Conservation (phyloP, 176 grass and related monocot species). For the Oryza australiensis region DNA sequence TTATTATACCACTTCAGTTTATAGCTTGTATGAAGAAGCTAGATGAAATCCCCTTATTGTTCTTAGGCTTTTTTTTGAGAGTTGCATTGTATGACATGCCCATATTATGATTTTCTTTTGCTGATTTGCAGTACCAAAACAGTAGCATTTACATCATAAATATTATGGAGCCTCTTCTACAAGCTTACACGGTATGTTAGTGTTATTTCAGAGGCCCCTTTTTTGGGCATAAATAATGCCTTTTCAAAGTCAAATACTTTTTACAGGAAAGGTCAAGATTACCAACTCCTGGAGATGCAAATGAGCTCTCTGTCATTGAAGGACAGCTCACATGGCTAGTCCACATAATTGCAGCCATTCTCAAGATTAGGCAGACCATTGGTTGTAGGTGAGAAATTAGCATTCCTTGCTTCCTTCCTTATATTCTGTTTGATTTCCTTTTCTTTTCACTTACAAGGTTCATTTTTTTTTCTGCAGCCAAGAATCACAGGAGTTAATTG, state of each 20-base stretch:
- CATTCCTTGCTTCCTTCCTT: constrained; percentile 14
- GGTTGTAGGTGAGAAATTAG: constrained; percentile 60
- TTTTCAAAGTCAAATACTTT: constrained; percentile 31
- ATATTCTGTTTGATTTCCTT: constrained; percentile 23
- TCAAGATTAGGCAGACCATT: constrained; percentile 82
- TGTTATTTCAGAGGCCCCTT: constrained; percentile 3
- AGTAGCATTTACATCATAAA: constrained; percentile 96
- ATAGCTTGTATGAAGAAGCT: neutral
- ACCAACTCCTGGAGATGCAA: constrained; percentile 65
- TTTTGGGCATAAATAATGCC: neutral
- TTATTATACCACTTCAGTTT: neutral
- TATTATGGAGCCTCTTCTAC: constrained; percentile 98
- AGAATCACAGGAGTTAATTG: constrained; percentile 93
- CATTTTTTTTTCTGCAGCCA: constrained; percentile 52
- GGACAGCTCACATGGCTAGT: constrained; percentile 98
- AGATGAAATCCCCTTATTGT: constrained; percentile 9
- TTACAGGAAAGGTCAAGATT: constrained; percentile 88
- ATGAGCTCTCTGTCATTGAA: constrained; percentile 89
- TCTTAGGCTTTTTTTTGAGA: neutral
- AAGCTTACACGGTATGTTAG: constrained; percentile 91
- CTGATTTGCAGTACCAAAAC: constrained; percentile 81
- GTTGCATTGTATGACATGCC: constrained; percentile 30
- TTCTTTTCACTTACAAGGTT: constrained; percentile 13
- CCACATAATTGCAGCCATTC: constrained; percentile 95
- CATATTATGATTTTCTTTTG: constrained; percentile 37